Evolutionary conservation across 768 basidiomycete species (phyloP).

Genomic region (Baorangia bicolor): DNA sequence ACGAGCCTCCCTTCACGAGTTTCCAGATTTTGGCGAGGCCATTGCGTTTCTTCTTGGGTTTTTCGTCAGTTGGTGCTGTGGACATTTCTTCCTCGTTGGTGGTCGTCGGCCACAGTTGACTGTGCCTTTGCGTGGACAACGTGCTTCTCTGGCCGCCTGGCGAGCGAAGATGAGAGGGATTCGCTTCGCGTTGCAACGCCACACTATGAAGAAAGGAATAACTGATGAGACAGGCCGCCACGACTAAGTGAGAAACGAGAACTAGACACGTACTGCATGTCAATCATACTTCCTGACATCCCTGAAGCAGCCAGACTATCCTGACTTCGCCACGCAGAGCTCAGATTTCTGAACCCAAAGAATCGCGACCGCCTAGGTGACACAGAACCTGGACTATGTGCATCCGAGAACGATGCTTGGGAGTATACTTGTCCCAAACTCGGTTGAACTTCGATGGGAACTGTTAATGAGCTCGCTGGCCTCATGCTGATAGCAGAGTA

Average conservation of each 20-base stretch:
- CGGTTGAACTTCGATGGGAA: conserved; percentile 53
- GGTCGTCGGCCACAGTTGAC: conserved; percentile 51
- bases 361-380: conserved; percentile 73
- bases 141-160: conserved; percentile 36
- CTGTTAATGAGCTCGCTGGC: conserved; percentile 61
- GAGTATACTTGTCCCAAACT: conserved; percentile 69
- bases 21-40: conserved; percentile 82
- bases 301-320: conserved; percentile 82
- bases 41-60: conserved; percentile 74
- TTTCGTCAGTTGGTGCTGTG: conserved; percentile 38
- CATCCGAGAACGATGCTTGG: conserved; percentile 78
- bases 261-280: conserved; percentile 76
- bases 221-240: conserved; percentile 6
- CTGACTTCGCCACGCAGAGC: conserved; percentile 72
- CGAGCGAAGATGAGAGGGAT: conserved; percentile 31
- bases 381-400: conserved; percentile 66
- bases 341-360: conserved; percentile 73
- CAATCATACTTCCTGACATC: conserved; percentile 84
- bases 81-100: conserved; percentile 35
- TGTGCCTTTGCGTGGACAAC: conserved; percentile 40
- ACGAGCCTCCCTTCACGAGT: conserved; percentile 59
- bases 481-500: conserved; percentile 56
- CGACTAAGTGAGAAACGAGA: conserved; percentile 1
- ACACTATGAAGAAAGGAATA: conserved; percentile 45
- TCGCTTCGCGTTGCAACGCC: conserved; percentile 70